Percentiles rank a stretch among this genome's conserved stretches.
phyloP scores from a whole-genome alignment of 176 grass and related monocot species.

The Rhynchospora pubera region DNA sequence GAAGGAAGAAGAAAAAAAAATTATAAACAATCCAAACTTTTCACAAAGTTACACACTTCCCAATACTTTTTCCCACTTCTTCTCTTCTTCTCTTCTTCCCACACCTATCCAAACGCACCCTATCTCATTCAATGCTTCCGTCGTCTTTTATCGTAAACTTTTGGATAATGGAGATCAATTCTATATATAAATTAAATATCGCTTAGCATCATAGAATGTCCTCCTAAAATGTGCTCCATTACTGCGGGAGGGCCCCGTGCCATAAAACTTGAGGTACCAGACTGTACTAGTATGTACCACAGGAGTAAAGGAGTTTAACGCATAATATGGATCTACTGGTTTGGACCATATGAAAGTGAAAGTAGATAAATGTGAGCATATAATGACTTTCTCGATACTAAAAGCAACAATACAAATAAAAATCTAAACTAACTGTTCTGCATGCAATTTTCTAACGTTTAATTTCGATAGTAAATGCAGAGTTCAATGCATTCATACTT shows the following conservation, averaged over 20 bases:
- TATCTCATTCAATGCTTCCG: not conserved
- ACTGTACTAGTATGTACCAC: not conserved
- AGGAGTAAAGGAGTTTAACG: not conserved
- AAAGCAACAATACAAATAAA: not conserved
- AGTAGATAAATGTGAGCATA: not conserved
- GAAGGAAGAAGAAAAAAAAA: too few relatives aligned
- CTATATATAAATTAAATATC: not conserved
- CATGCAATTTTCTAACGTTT: not conserved
- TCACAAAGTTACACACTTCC: too few relatives aligned
- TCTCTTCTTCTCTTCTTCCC: too few relatives aligned
- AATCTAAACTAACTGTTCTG: not conserved
- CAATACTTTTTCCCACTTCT: too few relatives aligned
- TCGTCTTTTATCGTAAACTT: not conserved
- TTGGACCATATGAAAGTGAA: not conserved
- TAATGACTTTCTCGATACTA: not conserved
- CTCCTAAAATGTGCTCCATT: not conserved
- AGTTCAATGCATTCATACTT: too few relatives aligned
- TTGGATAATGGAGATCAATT: not conserved
- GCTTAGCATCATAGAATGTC: not conserved
- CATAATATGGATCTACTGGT: not conserved
- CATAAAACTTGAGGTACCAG: not conserved
- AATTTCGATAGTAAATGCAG: too few relatives aligned
- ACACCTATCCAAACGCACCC: too few relatives aligned
- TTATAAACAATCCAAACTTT: too few relatives aligned
- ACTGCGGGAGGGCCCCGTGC: not conserved